These are phyloP conservation scores for Zalaria obscura DNA, from an alignment of 2,329 filamentous ascomycete species.

Conservation along the genomic window DNA sequence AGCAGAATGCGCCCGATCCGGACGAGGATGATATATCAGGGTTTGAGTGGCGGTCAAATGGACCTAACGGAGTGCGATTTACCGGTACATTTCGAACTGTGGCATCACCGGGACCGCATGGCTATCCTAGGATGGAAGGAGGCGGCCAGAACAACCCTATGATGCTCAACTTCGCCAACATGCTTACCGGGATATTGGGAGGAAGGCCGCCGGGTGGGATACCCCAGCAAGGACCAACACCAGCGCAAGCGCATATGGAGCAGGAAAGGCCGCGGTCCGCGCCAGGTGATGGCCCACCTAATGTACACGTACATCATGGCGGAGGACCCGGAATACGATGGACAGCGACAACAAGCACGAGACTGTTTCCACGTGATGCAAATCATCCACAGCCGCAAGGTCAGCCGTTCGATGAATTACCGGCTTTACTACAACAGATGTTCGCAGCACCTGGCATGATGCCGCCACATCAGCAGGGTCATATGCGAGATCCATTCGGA, in stretches of 20 bases:
- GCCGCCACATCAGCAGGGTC: neutral
- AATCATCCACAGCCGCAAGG: constrained; percentile 31
- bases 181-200: constrained; percentile 8
- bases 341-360: constrained; percentile 17
- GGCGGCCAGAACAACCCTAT: neutral
- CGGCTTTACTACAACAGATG: constrained; percentile 2
- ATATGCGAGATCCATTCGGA: neutral
- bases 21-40: constrained; percentile 29
- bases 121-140: neutral
- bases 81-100: constrained; percentile 1
- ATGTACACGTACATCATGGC: constrained; percentile 6
- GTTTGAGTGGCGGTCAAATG: constrained; percentile 15
- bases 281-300: too few species aligned
- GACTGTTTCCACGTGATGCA: constrained; percentile 36
- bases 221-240: neutral
- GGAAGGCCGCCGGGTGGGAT: neutral
- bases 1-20: constrained; percentile 31
- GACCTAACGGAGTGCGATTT: constrained; percentile 11
- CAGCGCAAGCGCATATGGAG: neutral
- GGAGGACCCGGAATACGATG: constrained; percentile 14
- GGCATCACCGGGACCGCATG: neutral
- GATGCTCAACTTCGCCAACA: constrained; percentile 6
- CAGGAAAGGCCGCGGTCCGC: neutral
- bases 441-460: constrained; percentile 2
- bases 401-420: constrained; percentile 1